A percentile compares a stretch with the other conserved stretches of the same genome.
Conservation (phyloP, 2,329 filamentous ascomycete genomes). For the Coniella lustricola region DNA sequence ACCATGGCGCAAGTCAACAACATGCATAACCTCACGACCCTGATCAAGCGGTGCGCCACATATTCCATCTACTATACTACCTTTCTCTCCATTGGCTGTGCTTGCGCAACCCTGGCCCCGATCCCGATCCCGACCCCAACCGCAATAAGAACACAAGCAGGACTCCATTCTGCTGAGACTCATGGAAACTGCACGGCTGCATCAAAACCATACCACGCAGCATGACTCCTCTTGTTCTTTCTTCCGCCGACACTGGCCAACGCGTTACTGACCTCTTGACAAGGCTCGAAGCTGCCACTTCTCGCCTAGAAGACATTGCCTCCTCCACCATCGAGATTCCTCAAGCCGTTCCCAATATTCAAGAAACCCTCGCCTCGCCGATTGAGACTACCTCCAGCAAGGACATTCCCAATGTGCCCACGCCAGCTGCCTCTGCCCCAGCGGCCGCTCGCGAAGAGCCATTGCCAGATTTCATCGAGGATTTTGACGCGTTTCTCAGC, state of each 20-base stretch:
- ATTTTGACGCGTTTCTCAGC: constrained; percentile 75
- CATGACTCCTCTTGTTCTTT: constrained; percentile 18
- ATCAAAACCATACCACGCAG: background rate
- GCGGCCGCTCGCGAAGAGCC: constrained; percentile 43
- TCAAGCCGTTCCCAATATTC: constrained; percentile 40
- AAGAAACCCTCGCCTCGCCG: constrained; percentile 31
- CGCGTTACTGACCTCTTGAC: constrained; percentile 40
- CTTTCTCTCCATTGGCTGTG: background rate
- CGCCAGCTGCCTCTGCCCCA: constrained; percentile 31
- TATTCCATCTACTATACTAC: background rate
- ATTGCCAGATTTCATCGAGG: constrained; percentile 71
- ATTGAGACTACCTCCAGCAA: constrained; percentile 24
- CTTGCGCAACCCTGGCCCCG: background rate
- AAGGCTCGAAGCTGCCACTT: constrained; percentile 95
- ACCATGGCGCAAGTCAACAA: constrained; percentile 43
- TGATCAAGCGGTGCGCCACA: constrained; percentile 83
- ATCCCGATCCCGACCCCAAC: too few species aligned
- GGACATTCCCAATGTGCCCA: constrained; percentile 24
- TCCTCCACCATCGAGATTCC: constrained; percentile 60
- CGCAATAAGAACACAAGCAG: too few species aligned
- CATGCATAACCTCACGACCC: constrained; percentile 93
- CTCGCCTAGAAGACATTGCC: constrained; percentile 92
- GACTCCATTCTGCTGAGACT: too few species aligned
- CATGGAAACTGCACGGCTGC: background rate
- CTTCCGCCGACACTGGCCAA: constrained; percentile 19